A percentile compares a stretch with the other conserved stretches of the same genome.
Conservation (phyloP, 768 basidiomycete genomes). For the Ramaria sp. region DNA sequence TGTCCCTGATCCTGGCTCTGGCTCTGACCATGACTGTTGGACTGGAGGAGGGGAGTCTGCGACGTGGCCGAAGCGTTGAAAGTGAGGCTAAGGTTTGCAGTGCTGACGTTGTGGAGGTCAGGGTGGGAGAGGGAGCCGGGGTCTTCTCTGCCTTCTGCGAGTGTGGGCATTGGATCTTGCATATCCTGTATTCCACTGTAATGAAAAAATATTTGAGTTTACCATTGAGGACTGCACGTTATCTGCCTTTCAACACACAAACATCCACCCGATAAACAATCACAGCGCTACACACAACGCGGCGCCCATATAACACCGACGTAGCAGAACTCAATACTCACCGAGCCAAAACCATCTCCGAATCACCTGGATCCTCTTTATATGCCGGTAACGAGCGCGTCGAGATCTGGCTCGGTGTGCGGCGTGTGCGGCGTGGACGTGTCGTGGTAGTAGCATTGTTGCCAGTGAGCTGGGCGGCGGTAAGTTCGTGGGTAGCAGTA, state of each 20-base stretch:
- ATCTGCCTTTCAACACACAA: no score
- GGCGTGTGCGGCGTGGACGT: constrained; percentile 31
- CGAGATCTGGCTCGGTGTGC: constrained; percentile 74
- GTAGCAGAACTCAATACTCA: constrained; percentile 11
- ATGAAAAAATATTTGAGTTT: no score
- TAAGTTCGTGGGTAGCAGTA: neutral
- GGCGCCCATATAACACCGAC: no score
- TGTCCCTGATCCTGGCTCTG: neutral
- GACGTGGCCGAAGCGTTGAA: neutral
- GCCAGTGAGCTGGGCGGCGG: neutral
- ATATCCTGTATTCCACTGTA: neutral
- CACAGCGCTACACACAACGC: no score
- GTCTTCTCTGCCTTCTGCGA: neutral
- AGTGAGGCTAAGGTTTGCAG: no score
- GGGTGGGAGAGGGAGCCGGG: neutral
- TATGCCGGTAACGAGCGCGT: constrained; percentile 69
- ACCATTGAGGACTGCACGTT: no score
- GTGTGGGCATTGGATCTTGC: constrained; percentile 1
- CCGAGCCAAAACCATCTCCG: constrained; percentile 63
- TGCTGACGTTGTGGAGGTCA: no score
- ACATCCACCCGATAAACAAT: no score
- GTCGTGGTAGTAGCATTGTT: constrained; percentile 1
- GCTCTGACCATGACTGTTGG: no score
- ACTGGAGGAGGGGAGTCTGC: no score
- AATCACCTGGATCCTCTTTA: constrained; percentile 76